Evolutionary conservation across 768 basidiomycete species (phyloP).

Genomic region (Psilocybe subaeruginosa): DNA sequence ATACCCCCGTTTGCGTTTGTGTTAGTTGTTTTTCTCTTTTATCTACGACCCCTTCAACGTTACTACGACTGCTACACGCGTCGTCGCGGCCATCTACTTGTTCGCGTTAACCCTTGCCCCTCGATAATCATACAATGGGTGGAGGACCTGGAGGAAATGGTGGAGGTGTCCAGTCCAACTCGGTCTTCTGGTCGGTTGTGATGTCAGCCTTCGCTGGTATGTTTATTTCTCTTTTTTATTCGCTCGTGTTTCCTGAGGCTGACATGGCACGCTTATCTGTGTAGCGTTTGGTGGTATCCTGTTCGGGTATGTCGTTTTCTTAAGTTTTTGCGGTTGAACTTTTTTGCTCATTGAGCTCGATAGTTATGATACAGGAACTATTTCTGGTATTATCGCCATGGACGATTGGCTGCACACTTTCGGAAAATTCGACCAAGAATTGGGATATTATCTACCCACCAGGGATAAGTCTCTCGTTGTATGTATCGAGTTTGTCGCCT

Average conservation of each 20-base stretch:
- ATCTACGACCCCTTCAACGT: not conserved
- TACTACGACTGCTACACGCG: not conserved
- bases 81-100: not conserved
- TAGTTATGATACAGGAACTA: slow-evolving; percentile 77
- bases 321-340: not conserved
- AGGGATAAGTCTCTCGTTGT: slow-evolving; percentile 45
- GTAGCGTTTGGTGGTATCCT: slow-evolving; percentile 44
- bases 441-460: slow-evolving; percentile 38
- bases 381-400: slow-evolving; percentile 73
- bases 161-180: slow-evolving; percentile 28
- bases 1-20: not conserved
- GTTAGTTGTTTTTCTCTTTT: not conserved
- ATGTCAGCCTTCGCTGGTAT: slow-evolving; percentile 40
- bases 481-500: not conserved
- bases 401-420: slow-evolving; percentile 54
- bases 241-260: not conserved
- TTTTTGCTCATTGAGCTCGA: not conserved
- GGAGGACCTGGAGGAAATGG: slow-evolving; percentile 36
- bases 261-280: not conserved
- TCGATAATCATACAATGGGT: slow-evolving; percentile 19
- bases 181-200: slow-evolving; percentile 32
- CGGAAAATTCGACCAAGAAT: slow-evolving; percentile 28
- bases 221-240: slow-evolving; percentile 10
- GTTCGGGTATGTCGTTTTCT: slow-evolving; percentile 33
- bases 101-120: not conserved